A percentile compares a stretch with the other conserved stretches of the same genome.
These are phyloP conservation scores for Venturiaceae sp. DNA, from an alignment of 2,329 filamentous ascomycete genomes.

Conservation along the genomic window DNA sequence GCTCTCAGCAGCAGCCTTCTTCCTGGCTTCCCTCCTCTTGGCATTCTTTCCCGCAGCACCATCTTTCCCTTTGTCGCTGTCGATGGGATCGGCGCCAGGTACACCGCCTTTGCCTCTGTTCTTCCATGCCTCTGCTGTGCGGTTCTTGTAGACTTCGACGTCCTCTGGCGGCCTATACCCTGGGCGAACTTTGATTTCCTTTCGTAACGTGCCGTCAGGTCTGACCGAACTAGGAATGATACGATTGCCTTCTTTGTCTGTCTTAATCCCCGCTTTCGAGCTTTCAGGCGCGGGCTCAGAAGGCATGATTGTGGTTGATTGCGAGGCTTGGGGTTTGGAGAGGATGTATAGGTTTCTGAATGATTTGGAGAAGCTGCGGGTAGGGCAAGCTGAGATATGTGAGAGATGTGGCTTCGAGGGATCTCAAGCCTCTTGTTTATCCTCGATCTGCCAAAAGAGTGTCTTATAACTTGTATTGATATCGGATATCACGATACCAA, in stretches of 20 bases:
- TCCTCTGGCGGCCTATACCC: constrained; percentile 94
- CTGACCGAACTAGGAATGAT: constrained; percentile 83
- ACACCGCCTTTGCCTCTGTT: constrained; percentile 60
- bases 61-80: constrained; percentile 39
- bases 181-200: constrained; percentile 86
- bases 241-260: constrained; percentile 66
- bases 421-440: no score
- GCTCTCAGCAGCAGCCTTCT: constrained; percentile 40
- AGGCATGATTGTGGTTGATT: constrained; percentile 12
- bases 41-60: constrained; percentile 70
- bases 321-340: constrained; percentile 14
- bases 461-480: no score
- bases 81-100: constrained; percentile 57
- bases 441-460: no score
- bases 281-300: constrained; percentile 7
- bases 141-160: constrained; percentile 91
- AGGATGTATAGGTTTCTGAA: background rate
- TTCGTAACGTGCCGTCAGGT: constrained; percentile 82
- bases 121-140: constrained; percentile 76
- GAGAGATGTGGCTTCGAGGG: no score
- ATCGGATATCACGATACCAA: no score
- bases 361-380: background rate
- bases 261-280: constrained; percentile 49
- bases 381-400: no score
- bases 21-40: constrained; percentile 61